Percentiles rank a stretch among this genome's conserved stretches.
Conservation (phyloP, 2,329 filamentous ascomycete species). For the Metarhizium brunneum region DNA sequence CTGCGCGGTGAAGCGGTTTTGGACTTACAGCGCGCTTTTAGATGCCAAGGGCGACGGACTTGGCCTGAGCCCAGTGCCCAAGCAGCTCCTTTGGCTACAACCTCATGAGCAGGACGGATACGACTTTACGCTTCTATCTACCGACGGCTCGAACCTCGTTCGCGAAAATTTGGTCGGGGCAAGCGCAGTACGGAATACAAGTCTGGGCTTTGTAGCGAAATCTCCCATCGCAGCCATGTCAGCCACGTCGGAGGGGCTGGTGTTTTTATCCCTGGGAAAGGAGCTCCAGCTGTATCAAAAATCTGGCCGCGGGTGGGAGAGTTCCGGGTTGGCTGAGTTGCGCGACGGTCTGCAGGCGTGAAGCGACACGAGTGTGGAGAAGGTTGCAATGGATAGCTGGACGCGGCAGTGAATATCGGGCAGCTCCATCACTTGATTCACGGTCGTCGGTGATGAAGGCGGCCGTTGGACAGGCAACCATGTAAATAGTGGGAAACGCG, state of each 20-base stretch:
- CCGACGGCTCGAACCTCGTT: slow-evolving; percentile 5
- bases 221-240: slow-evolving; percentile 7
- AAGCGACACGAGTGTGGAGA: neutral
- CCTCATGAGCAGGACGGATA: neutral
- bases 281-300: slow-evolving; percentile 10
- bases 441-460: neutral
- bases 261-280: slow-evolving; percentile 11
- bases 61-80: slow-evolving; percentile 1
- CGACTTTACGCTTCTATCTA: slow-evolving; percentile 11
- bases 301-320: slow-evolving; percentile 5
- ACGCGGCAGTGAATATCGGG: neutral
- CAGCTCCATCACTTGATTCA: neutral
- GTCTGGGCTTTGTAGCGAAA: slow-evolving; percentile 5
- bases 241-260: slow-evolving; percentile 8
- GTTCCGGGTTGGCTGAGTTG: slow-evolving; percentile 3
- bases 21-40: slow-evolving; percentile 1
- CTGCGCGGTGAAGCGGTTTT: neutral
- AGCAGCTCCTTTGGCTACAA: slow-evolving; percentile 11
- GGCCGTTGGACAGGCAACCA: neutral
- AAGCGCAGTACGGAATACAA: slow-evolving; percentile 1
- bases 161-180: slow-evolving; percentile 9
- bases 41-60: slow-evolving; percentile 7
- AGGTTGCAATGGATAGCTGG: too few relatives aligned
- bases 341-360: neutral
- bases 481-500: neutral